Percentiles rank a stretch among this genome's conserved stretches.
Conservation (phyloP, 1,139 yeast species). For the Yamadazyma trypodendri region DNA sequence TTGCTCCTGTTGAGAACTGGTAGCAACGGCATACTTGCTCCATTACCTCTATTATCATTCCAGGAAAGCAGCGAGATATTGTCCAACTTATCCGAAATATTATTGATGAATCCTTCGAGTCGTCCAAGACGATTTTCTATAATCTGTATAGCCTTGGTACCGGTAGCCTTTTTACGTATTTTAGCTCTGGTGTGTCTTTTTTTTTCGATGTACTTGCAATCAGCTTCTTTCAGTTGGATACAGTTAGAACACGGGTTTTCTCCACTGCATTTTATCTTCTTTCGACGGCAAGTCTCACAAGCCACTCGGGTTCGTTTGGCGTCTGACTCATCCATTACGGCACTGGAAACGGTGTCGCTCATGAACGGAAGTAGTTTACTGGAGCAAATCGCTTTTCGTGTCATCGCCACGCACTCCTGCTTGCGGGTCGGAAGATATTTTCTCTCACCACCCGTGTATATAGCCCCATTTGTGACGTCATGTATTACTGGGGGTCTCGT, state of each 20-base stretch:
- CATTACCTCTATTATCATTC: not conserved
- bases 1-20: not conserved
- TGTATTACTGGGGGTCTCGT: too few species aligned
- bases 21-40: not conserved
- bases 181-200: conserved; percentile 14
- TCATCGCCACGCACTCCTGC: too few species aligned
- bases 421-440: too few species aligned
- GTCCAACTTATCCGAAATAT: conserved; percentile 19
- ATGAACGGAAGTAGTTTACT: too few species aligned
- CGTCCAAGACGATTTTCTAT: conserved; percentile 24
- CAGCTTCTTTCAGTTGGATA: conserved; percentile 21
- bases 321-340: not conserved
- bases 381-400: too few species aligned
- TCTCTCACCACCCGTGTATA: too few species aligned
- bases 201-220: conserved; percentile 31
- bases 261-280: conserved; percentile 54
- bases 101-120: conserved; percentile 24
- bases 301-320: conserved; percentile 44
- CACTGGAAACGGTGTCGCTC: too few species aligned
- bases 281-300: conserved; percentile 51
- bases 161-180: conserved; percentile 9
- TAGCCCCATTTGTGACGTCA: too few species aligned
- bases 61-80: not conserved
- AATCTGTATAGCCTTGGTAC: conserved; percentile 15
- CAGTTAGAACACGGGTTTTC: conserved; percentile 47